Evolutionary conservation across 208 protist species (phyloP).

Genomic region (Wallacemonas sp.): DNA sequence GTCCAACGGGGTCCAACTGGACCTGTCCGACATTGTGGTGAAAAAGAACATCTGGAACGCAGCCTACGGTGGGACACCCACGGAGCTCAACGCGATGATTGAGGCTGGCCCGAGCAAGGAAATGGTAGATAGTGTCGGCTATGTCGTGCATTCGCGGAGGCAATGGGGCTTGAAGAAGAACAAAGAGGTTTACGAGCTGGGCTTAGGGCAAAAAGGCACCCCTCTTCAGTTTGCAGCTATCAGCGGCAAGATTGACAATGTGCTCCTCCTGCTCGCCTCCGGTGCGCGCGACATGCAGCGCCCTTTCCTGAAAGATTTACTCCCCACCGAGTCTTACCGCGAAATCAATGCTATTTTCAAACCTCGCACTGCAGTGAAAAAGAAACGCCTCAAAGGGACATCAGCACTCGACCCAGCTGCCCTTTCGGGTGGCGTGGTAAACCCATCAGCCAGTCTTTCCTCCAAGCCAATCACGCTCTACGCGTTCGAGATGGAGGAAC

Average conservation of each 20-base stretch:
- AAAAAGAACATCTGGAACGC: constrained; percentile 76
- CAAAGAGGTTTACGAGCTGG: constrained; percentile 47
- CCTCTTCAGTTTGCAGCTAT: constrained; percentile 81
- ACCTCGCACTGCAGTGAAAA: constrained; percentile 6
- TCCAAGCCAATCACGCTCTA: constrained; percentile 9
- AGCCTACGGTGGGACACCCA: constrained; percentile 62
- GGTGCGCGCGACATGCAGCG: constrained; percentile 48
- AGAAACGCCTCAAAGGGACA: constrained; percentile 1
- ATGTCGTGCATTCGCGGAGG: constrained; percentile 58
- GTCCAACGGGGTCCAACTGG: too few relatives aligned
- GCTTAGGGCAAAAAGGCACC: constrained; percentile 74
- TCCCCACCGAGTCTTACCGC: constrained; percentile 31
- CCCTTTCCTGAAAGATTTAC: constrained; percentile 60
- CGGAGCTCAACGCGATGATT: constrained; percentile 48
- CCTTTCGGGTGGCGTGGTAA: background rate
- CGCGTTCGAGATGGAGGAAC: constrained; percentile 11
- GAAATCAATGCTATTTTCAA: constrained; percentile 26
- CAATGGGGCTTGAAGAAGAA: constrained; percentile 70
- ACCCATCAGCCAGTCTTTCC: background rate
- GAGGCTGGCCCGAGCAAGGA: constrained; percentile 32
- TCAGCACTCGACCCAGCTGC: background rate
- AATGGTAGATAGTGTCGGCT: constrained; percentile 41
- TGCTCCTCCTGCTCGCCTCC: constrained; percentile 63
- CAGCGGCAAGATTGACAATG: constrained; percentile 72
- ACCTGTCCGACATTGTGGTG: constrained; percentile 21